Evolutionary conservation across 768 basidiomycete genomes (phyloP).

Genomic region (Chlorophyllum brunneum): DNA sequence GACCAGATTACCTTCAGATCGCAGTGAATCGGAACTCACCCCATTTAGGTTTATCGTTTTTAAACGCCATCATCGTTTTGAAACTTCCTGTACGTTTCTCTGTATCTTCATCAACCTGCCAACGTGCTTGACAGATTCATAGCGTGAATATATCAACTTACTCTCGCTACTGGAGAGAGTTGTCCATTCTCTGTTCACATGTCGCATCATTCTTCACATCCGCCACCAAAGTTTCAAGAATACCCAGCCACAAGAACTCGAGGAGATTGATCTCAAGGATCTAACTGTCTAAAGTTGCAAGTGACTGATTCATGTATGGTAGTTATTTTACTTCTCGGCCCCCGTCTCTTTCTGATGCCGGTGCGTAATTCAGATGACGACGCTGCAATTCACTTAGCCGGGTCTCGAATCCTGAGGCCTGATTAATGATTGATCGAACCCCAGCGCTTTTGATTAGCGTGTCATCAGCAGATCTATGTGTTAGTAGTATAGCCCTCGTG

Average conservation of each 20-base stretch:
- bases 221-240: neutral
- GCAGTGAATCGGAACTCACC: neutral
- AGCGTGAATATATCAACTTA: conserved; percentile 4
- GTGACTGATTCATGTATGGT: neutral
- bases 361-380: no score
- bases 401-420: no score
- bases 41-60: conserved; percentile 7
- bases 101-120: neutral
- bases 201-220: conserved; percentile 8
- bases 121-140: neutral
- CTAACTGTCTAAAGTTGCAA: neutral
- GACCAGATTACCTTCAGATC: neutral
- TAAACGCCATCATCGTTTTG: conserved; percentile 9
- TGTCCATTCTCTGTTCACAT: conserved; percentile 6
- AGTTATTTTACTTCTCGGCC: neutral
- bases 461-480: no score
- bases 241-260: neutral
- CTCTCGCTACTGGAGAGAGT: conserved; percentile 8
- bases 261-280: conserved; percentile 3
- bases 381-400: no score
- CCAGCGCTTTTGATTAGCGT: no score
- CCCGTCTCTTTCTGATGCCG: neutral
- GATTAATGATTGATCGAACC: no score
- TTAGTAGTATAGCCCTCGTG: no score
- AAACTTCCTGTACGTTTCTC: conserved; percentile 4